Conservation (phyloP, 106 monocot genomes). For the Dendrobium huoshanense region DNA sequence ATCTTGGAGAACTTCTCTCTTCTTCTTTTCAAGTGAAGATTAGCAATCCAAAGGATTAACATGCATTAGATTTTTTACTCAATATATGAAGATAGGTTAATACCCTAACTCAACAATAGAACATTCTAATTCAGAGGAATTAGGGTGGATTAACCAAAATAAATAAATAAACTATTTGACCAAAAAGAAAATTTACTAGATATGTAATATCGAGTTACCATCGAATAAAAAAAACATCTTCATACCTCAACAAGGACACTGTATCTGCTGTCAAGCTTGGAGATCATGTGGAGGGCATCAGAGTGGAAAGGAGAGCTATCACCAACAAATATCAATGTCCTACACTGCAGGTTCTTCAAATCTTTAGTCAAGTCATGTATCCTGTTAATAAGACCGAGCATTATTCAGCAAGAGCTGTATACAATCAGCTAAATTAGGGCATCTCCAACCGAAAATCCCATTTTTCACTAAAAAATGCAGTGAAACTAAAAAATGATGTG, state of each 20-base stretch:
- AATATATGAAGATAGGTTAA: background rate
- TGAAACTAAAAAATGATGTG: no score
- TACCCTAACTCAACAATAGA: background rate
- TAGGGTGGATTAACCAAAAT: background rate
- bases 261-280: constrained; percentile 68
- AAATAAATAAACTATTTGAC: no score
- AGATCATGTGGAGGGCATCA: constrained; percentile 62
- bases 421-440: background rate
- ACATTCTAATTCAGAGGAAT: background rate
- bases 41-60: background rate
- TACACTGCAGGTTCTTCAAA: constrained; percentile 43
- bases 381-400: constrained; percentile 22
- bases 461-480: no score
- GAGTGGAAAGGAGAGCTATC: constrained; percentile 62
- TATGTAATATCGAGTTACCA: no score
- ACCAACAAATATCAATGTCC: constrained; percentile 66
- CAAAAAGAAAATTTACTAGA: no score
- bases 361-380: constrained; percentile 56
- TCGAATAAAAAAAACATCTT: no score
- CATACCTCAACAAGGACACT: constrained; percentile 68
- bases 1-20: background rate
- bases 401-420: background rate
- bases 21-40: background rate
- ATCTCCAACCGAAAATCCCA: no score
- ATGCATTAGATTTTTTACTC: background rate